Percentiles rank a stretch among this genome's conserved stretches.
These are phyloP conservation scores for Saccharomycopsis synnaedendra DNA, from an alignment of 805 yeast genomes.

Conservation along the genomic window DNA sequence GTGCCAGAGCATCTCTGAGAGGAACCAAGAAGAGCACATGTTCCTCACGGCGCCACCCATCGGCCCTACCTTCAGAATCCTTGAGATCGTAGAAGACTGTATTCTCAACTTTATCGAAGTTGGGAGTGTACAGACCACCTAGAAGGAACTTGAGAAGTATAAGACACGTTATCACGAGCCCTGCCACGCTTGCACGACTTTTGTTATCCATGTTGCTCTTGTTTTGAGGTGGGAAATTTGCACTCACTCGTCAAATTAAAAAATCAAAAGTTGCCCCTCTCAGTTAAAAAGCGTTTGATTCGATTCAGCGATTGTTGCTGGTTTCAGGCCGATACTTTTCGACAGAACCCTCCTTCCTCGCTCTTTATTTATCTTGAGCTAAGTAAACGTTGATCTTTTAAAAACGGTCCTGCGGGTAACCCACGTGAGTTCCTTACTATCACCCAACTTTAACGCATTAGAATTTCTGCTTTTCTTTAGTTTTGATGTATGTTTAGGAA, in stretches of 20 bases:
- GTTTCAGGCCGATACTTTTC: background rate
- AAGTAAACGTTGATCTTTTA: too few relatives aligned
- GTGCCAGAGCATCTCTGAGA: slow-evolving; percentile 65
- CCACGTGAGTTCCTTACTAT: too few relatives aligned
- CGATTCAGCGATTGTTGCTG: background rate
- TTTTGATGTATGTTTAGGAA: too few relatives aligned
- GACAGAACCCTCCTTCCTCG: background rate
- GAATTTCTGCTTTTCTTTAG: too few relatives aligned
- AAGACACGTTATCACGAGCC: background rate
- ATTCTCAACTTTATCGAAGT: slow-evolving; percentile 10
- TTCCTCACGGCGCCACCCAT: slow-evolving; percentile 7
- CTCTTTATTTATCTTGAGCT: too few relatives aligned
- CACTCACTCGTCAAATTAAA: background rate
- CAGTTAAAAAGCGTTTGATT: background rate
- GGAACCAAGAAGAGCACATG: slow-evolving; percentile 59
- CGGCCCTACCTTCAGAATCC: slow-evolving; percentile 3
- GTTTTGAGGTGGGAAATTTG: background rate
- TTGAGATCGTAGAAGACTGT: slow-evolving; percentile 10
- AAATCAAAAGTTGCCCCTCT: background rate
- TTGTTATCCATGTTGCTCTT: background rate
- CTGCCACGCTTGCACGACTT: background rate
- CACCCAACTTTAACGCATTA: too few relatives aligned
- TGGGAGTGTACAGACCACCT: slow-evolving; percentile 4
- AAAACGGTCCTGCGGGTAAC: too few relatives aligned
- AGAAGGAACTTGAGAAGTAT: background rate